phyloP scores from a whole-genome alignment of 192 early-diverging fungal genomes.

The Backusella westeae region DNA sequence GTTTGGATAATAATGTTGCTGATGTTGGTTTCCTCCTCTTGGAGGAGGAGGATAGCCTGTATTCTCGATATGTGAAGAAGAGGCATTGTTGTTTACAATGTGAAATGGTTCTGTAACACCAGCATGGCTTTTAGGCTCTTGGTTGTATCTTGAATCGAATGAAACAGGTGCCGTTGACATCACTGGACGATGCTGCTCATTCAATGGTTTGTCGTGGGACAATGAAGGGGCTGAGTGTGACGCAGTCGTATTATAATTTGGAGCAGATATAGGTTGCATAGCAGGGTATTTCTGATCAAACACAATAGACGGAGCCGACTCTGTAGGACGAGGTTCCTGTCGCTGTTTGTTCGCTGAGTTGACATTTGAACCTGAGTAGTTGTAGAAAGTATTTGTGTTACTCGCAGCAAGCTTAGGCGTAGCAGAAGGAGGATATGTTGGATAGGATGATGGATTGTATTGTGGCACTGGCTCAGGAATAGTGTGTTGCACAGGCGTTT shows the following conservation, averaged over 20 bases:
- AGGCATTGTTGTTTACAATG: not conserved
- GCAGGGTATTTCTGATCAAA: conserved; percentile 1
- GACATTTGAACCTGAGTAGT: not conserved
- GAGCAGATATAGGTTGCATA: not conserved
- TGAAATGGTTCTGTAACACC: not conserved
- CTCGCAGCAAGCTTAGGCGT: not conserved
- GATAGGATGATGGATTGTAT: not conserved
- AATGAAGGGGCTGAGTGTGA: not conserved
- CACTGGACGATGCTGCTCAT: not conserved
- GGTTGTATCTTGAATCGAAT: not conserved
- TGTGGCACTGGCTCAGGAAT: not conserved
- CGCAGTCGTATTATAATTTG: not conserved
- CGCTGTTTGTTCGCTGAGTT: not conserved
- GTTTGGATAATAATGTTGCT: not conserved
- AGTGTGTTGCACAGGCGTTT: not conserved
- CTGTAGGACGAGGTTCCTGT: not conserved
- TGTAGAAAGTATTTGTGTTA: not conserved
- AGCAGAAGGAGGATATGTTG: not conserved
- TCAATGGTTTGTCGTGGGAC: not conserved
- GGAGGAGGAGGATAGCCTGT: not conserved
- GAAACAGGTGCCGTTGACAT: not conserved
- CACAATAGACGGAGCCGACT: not conserved
- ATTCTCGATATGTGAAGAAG: not conserved
- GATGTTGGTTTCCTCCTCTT: not conserved
- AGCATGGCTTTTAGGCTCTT: not conserved